Evolutionary conservation across 1,284 basidiomycete species (phyloP).

Genomic region (Trichosporon sp.): DNA sequence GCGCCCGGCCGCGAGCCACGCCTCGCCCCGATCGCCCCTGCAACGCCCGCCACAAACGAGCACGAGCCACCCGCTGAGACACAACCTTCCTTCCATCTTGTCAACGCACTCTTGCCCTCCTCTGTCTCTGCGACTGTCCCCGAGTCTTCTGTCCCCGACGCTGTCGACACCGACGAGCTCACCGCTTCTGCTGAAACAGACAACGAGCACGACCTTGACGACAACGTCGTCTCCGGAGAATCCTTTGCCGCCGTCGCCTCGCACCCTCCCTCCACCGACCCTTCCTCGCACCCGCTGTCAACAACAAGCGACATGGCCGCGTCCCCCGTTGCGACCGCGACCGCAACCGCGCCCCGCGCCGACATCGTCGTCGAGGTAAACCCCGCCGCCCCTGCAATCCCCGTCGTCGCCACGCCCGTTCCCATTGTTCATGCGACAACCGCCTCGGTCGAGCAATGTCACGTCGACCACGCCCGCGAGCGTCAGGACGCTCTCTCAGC

Average conservation of each 20-base stretch:
- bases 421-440: background rate
- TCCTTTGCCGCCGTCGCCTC: background rate
- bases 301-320: background rate
- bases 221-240: background rate
- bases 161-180: background rate
- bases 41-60: conserved; percentile 17
- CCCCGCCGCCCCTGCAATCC: background rate
- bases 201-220: background rate
- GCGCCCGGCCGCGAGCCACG: background rate
- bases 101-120: background rate
- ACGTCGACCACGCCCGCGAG: background rate
- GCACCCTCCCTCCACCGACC: background rate
- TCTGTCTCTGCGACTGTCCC: too few species aligned
- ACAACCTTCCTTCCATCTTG: background rate
- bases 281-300: background rate
- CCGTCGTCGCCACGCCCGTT: background rate
- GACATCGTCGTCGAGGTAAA: conserved; percentile 14
- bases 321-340: background rate
- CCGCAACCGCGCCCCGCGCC: background rate
- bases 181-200: background rate
- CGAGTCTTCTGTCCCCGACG: background rate
- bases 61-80: conserved; percentile 14
- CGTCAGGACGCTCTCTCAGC: background rate
- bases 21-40: background rate
- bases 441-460: background rate